Conservation (phyloP, 129 eudicot species). For the Ambrosia artemisiifolia region DNA sequence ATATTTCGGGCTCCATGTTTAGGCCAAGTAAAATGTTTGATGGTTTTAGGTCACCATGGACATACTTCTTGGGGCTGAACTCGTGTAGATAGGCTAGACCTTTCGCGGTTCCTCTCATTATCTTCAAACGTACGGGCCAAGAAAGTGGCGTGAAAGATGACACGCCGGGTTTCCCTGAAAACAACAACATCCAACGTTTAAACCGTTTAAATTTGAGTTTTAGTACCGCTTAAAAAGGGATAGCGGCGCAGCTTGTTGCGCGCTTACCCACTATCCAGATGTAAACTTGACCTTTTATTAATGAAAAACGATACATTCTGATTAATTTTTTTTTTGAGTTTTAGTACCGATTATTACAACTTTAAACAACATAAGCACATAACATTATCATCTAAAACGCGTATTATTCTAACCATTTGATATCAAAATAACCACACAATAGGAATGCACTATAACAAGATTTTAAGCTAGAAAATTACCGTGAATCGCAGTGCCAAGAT, state of each 20-base stretch:
- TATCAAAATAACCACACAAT: too few relatives aligned
- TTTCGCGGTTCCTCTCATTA: conserved; percentile 84
- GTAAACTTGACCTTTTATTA: too few relatives aligned
- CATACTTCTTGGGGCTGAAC: conserved; percentile 90
- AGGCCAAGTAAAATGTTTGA: conserved; percentile 71
- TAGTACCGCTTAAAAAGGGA: not conserved
- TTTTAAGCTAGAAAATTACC: conserved; percentile 40
- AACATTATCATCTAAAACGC: too few relatives aligned
- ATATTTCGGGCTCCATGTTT: conserved; percentile 74
- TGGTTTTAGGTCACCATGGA: conserved; percentile 93
- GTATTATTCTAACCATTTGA: too few relatives aligned
- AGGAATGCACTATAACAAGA: not conserved
- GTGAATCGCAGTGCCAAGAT: conserved; percentile 77
- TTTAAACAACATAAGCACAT: not conserved
- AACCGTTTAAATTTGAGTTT: too few relatives aligned
- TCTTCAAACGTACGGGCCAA: conserved; percentile 62
- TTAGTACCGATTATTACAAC: not conserved
- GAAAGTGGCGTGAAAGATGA: conserved; percentile 72
- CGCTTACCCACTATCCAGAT: too few relatives aligned
- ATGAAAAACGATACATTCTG: too few relatives aligned
- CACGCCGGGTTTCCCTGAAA: conserved; percentile 74
- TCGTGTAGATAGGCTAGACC: conserved; percentile 87
- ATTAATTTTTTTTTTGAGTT: too few relatives aligned
- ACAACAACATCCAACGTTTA: not conserved
- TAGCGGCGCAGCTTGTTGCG: too few relatives aligned